Evolutionary conservation across 371 early-diverging fungal species (phyloP).

Genomic region (Syncephalastrum monosporum): DNA sequence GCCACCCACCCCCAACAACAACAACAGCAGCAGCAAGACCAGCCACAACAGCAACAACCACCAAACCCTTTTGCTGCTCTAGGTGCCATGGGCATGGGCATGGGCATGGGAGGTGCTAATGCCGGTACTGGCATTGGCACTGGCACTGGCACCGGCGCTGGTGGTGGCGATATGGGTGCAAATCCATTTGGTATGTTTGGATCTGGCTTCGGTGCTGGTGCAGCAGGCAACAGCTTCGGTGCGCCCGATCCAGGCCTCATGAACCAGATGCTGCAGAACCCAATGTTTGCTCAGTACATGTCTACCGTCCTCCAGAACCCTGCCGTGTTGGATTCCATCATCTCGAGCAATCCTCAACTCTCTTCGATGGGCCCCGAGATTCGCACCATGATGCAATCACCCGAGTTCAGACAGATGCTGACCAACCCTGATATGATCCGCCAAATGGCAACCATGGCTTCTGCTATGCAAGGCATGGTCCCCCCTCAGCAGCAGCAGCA

Average conservation of each 20-base stretch:
- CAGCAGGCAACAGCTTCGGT: constrained; percentile 60
- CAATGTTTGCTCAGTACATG: constrained; percentile 81
- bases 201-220: constrained; percentile 52
- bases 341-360: constrained; percentile 79
- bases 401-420: constrained; percentile 84
- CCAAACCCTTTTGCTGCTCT: constrained; percentile 33
- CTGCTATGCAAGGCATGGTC: constrained; percentile 59
- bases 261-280: constrained; percentile 78
- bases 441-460: constrained; percentile 74
- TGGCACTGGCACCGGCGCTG: constrained; percentile 18
- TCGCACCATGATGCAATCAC: constrained; percentile 76
- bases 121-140: constrained; percentile 40
- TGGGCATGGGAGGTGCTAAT: not conserved
- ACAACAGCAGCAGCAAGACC: constrained; percentile 16
- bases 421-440: constrained; percentile 83
- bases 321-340: constrained; percentile 78
- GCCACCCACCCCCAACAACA: constrained; percentile 28
- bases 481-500: constrained; percentile 18
- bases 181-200: constrained; percentile 59
- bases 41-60: constrained; percentile 20
- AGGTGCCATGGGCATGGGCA: not conserved
- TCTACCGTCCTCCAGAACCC: constrained; percentile 79
- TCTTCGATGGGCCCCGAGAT: constrained; percentile 85
- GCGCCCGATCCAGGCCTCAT: constrained; percentile 71
- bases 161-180: constrained; percentile 34